Evolutionary conservation across 495 filamentous ascomycete species (phyloP).

Genomic region (Collariella sp.): DNA sequence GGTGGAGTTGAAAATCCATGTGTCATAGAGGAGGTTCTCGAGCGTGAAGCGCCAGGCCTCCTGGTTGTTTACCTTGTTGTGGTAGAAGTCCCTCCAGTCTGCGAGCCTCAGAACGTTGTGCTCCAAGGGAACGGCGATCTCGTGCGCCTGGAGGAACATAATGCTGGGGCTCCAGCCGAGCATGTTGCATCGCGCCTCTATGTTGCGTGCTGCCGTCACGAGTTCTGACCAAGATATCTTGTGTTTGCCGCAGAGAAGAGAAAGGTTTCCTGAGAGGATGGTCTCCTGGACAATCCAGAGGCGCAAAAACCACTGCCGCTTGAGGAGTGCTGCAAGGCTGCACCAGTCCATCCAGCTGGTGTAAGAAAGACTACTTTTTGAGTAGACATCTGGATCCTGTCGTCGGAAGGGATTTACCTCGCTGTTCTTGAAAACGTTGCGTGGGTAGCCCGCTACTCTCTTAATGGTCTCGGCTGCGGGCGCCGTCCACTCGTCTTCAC

Average conservation of each 20-base stretch:
- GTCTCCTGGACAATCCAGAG: conserved; percentile 14
- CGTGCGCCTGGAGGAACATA: conserved; percentile 5
- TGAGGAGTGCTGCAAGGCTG: conserved; percentile 8
- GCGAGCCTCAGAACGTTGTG: conserved; percentile 5
- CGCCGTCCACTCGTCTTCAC: not conserved
- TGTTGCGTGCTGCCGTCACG: conserved; percentile 2
- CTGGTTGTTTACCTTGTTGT: not conserved
- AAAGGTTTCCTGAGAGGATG: conserved; percentile 1
- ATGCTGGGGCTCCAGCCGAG: conserved; percentile 10
- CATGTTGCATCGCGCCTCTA: conserved; percentile 8
- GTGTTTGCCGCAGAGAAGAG: conserved; percentile 5
- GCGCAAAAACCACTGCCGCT: conserved; percentile 11
- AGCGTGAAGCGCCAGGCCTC: not conserved
- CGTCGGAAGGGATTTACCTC: not conserved
- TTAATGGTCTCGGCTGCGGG: not conserved
- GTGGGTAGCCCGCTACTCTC: not conserved
- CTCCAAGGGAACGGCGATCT: conserved; percentile 11
- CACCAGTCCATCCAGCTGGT: conserved; percentile 10
- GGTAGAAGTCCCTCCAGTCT: conserved; percentile 4
- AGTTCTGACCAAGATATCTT: not conserved
- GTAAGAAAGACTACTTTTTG: not conserved
- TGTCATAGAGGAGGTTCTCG: conserved; percentile 7
- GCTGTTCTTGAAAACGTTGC: not conserved
- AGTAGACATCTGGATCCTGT: not conserved
- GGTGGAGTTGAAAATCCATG: conserved; percentile 2